Evolutionary conservation across 2,329 filamentous ascomycete genomes (phyloP).

Genomic region (Fusarium sp.): DNA sequence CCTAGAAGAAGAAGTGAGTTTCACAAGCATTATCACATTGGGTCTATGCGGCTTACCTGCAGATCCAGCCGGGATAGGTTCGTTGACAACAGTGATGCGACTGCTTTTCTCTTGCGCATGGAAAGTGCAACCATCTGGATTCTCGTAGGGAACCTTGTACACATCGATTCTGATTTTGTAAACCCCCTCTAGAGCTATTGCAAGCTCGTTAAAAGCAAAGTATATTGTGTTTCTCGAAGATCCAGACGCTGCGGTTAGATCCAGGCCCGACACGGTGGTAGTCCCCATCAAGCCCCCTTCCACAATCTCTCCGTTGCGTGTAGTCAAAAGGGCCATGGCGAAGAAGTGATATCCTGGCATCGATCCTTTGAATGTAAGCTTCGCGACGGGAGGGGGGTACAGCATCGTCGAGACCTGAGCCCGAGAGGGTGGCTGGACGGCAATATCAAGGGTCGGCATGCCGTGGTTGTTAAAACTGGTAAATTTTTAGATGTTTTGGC

Average conservation of each 20-base stretch:
- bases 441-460: conserved; percentile 40
- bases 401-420: conserved; percentile 34
- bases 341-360: conserved; percentile 42
- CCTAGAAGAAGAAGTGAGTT: neutral
- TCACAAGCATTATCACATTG: accelerated
- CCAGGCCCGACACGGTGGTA: conserved; percentile 34
- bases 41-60: conserved; percentile 11
- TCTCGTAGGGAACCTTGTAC: conserved; percentile 39
- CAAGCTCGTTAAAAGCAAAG: conserved; percentile 48
- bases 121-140: conserved; percentile 23
- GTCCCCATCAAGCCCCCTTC: conserved; percentile 38
- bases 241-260: conserved; percentile 13
- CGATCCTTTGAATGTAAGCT: conserved; percentile 19
- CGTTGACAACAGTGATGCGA: conserved; percentile 29
- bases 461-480: neutral
- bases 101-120: conserved; percentile 36
- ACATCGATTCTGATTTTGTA: conserved; percentile 50
- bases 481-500: neutral
- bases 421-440: conserved; percentile 44
- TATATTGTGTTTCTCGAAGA: conserved; percentile 25
- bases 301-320: conserved; percentile 30
- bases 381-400: conserved; percentile 43
- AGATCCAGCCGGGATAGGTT: conserved; percentile 1
- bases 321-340: conserved; percentile 46
- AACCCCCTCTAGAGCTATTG: conserved; percentile 37